Evolutionary conservation across 371 early-diverging fungal genomes (phyloP), one percentile per base, ranked within the genome.

Genomic region (Phascolomyces articulosus): DNA sequence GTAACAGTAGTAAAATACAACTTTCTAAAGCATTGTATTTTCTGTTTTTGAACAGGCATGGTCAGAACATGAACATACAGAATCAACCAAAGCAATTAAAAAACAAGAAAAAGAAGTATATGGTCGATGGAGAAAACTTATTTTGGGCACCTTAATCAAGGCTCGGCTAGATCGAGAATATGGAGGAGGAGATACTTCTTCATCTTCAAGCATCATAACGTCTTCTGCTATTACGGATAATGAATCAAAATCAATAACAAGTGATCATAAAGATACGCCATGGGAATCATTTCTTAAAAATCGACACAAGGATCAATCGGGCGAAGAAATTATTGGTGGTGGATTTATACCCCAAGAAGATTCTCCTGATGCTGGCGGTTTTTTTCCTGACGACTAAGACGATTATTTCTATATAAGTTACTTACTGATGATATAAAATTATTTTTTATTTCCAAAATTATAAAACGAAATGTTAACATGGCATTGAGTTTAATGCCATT

Each of bases 111-210:
- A 73, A n/a, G 81, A 85, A 40, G 79, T 77, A 3, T 67, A 82
- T 59, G 63, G 64, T 40, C 77, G 85, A n/a, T 90, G 90, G 92
- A 70, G 83, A 38, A 86, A 85, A 58, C 55, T 91, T 2, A 82
- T 90, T 64, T 79, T 80, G 27, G 76, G 84, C 0, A 55, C 82
- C 9, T 44, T 89, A 60, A 75, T 87, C 34, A 72, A 79, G 31
- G 74, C 83, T 29, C 74, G 88, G 55, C 64, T 91, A 47, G 69
- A 81, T 18, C 75, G 76, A 24, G 84, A 87, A 56, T 90, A 90
- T 64, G 80, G 77, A 34, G 26, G 16, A 63, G 79, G 75, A 44
- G 26, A 23, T 24, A 7, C 40, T 7, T 24, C 24, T 23, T 51
- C 51, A 20, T 23, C 51, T n/a, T 24, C 27, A 21, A 31, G 9